A percentile compares a stretch with the other conserved stretches of the same genome.
These are phyloP conservation scores for Trichoderma virens DNA, from an alignment of 495 filamentous ascomycete genomes.

Conservation along the genomic window DNA sequence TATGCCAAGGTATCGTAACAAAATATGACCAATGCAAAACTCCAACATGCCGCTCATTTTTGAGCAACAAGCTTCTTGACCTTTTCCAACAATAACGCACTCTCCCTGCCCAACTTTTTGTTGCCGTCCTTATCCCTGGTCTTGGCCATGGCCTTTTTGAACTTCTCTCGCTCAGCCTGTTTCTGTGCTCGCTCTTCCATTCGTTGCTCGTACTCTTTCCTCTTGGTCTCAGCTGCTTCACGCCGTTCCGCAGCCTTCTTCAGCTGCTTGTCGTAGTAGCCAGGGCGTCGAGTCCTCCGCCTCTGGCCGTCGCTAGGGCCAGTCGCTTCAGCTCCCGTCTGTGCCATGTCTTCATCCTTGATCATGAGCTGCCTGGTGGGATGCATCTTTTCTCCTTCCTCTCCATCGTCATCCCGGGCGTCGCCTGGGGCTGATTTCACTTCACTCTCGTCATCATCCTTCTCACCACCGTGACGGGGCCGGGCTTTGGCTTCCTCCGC, in stretches of 20 bases:
- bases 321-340: constrained; percentile 19
- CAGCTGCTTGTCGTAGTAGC: constrained; percentile 70
- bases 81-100: constrained; percentile 71
- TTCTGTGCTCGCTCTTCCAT: constrained; percentile 45
- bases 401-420: not conserved
- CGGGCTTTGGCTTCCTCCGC: constrained; percentile 13
- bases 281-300: constrained; percentile 45
- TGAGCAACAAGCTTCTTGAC: constrained; percentile 62
- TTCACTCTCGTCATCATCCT: not conserved
- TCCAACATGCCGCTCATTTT: not conserved
- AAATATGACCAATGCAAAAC: not conserved
- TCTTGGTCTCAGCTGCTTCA: constrained; percentile 55
- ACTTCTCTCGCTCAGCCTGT: constrained; percentile 53
- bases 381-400: constrained; percentile 41
- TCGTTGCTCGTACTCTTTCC: constrained; percentile 48
- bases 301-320: constrained; percentile 18
- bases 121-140: constrained; percentile 69
- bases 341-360: constrained; percentile 12
- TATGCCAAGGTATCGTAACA: constrained; percentile 3
- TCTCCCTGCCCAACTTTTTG: constrained; percentile 77
- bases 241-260: constrained; percentile 59
- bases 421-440: constrained; percentile 5
- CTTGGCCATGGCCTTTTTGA: constrained; percentile 64
- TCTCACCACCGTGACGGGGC: not conserved
- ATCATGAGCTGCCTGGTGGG: constrained; percentile 61